Evolutionary conservation across 306 rosid species (phyloP), one percentile per base, ranked within the genome.

Genomic region (Vachellia pachyceras): DNA sequence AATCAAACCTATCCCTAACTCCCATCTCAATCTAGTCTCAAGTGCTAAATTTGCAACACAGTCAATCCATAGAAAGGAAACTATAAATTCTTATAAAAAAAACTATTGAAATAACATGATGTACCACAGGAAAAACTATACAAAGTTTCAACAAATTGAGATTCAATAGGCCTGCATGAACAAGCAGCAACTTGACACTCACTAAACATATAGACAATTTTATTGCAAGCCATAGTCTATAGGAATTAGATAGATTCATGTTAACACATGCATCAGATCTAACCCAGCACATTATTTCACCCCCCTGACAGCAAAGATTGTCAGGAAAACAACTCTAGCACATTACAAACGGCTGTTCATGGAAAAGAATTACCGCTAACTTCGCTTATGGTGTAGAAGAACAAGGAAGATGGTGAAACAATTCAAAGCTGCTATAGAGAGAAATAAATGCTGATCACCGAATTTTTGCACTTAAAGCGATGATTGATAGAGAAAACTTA

Each of bases 151-250:
- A 29, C 7, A 33, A 5, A 9, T 35, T 1, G 1, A 10, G 10
- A 55, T 18, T 50, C 64, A 44, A 49, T 33, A 71, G 72, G 52
- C 55, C 69, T 11, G 23, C 47, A 15, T 10, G 6, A 58, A 9
- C 72, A 78, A 82, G 72, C 55, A 61, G 77, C 81, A 85, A 41
- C 41, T 23, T 33, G 39, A 50, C 64, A 29, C 52, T 49, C 75
- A 47, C 49, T 14, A 20, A 22, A 17, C 39, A 46, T 17, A 25
- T 14, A 40, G 55, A 20, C 4, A 0, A 68, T 73, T 23, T 45
- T 45, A 73, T n/a, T 57, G 35, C 49, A 84, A 44, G 33, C 54
- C 65, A 36, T 69, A 11, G 58, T 73, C n/a, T 25, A 77, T 14
- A 49, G 46, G 76, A 80, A 54, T 36, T 22, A 65, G 35, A 66